Conservation (phyloP, 345 rosid species). For the Carallia pectinifolia region DNA sequence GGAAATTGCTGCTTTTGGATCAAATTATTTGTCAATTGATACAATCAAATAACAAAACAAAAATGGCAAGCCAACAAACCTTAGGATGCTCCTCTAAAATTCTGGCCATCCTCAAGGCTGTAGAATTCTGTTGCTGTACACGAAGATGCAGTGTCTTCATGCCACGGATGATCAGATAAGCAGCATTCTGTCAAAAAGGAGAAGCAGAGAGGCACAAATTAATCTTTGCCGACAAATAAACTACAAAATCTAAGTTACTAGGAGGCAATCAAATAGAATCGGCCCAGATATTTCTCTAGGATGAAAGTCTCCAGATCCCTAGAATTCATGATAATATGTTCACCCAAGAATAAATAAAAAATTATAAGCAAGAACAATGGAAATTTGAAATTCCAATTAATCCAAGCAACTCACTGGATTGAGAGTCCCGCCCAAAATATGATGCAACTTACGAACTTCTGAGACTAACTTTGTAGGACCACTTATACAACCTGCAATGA, state of each 20-base stretch:
- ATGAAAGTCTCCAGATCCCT: too few relatives aligned
- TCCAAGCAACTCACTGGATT: slow-evolving; percentile 65
- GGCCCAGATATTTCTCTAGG: too few relatives aligned
- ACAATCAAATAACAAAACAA: neutral
- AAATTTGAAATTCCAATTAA: neutral
- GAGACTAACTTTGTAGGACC: slow-evolving; percentile 69
- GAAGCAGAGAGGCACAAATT: slow-evolving; percentile 3
- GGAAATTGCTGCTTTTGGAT: too few relatives aligned
- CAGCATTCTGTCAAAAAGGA: slow-evolving; percentile 62
- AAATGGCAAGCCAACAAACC: slow-evolving; percentile 38
- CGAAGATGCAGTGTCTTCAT: slow-evolving; percentile 99
- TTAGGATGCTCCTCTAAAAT: slow-evolving; percentile 99
- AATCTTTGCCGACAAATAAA: neutral
- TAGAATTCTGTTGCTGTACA: slow-evolving; percentile 93
- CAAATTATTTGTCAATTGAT: too few relatives aligned
- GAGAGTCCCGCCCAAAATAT: slow-evolving; percentile 86
- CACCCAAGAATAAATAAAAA: too few relatives aligned
- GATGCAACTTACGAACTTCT: slow-evolving; percentile 84
- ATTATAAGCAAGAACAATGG: too few relatives aligned
- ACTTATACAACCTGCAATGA: slow-evolving; percentile 91
- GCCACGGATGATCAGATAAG: slow-evolving; percentile 93
- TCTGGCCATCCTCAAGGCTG: slow-evolving; percentile 93
- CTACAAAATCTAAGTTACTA: too few relatives aligned
- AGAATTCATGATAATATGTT: too few relatives aligned
- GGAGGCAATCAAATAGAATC: too few relatives aligned